Evolutionary conservation across 306 rosid species (phyloP).

Genomic region (Trifolium subterraneum): DNA sequence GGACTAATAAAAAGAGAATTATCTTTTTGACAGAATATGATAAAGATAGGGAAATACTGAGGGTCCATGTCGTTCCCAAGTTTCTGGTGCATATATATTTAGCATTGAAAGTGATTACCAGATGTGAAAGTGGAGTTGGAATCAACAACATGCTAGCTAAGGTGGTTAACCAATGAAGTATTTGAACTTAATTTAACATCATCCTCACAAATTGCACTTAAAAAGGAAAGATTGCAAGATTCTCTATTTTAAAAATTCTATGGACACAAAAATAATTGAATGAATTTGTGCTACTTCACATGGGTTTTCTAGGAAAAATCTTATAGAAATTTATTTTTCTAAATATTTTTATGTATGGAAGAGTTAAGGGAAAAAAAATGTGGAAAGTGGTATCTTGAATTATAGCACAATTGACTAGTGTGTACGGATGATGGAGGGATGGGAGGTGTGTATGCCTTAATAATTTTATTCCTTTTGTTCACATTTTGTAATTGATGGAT

Average conservation of each 20-base stretch:
- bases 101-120: conserved; percentile 12
- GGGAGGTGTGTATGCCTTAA: conserved; percentile 45
- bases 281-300: conserved; percentile 27
- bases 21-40: conserved; percentile 9
- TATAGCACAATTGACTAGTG: conserved; percentile 37
- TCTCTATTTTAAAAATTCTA: conserved; percentile 31
- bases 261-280: conserved; percentile 40
- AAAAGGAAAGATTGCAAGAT: conserved; percentile 44
- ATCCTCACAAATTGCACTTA: conserved; percentile 55
- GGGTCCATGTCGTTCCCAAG: conserved; percentile 35
- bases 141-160: conserved; percentile 37
- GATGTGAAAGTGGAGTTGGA: conserved; percentile 42
- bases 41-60: conserved; percentile 21
- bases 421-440: conserved; percentile 45
- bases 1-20: not conserved
- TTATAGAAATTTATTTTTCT: not conserved
- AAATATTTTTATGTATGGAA: not conserved
- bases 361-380: not conserved
- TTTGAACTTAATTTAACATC: conserved; percentile 38
- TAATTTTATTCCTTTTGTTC: conserved; percentile 45
- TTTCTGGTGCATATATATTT: conserved; percentile 29
- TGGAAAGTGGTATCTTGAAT: conserved; percentile 23
- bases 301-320: conserved; percentile 24
- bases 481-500: conserved; percentile 51
- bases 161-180: conserved; percentile 40